Conservation (phyloP, 495 filamentous ascomycete species). For the Aspergillus incahuasiensis region DNA sequence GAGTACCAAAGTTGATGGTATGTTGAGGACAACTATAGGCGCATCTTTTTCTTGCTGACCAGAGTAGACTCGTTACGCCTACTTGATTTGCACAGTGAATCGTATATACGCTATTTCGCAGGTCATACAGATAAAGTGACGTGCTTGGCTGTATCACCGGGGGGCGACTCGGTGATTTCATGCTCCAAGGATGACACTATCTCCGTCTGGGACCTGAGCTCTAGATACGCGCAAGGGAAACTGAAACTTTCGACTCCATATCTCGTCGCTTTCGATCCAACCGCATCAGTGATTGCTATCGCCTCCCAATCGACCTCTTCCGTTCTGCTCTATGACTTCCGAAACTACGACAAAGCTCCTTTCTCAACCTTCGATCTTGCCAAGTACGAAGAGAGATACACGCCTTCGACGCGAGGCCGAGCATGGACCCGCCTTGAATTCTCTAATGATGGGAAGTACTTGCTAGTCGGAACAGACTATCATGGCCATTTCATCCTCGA, state of each 20-base stretch:
- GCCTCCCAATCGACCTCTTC: constrained; percentile 71
- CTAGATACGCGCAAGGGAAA: constrained; percentile 68
- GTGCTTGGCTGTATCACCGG: constrained; percentile 57
- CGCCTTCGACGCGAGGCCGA: constrained; percentile 42
- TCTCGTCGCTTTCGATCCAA: constrained; percentile 82
- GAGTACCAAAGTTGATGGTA: constrained; percentile 82
- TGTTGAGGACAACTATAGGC: constrained; percentile 6
- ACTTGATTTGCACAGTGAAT: constrained; percentile 90
- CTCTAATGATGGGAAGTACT: constrained; percentile 84
- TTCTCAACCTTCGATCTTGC: constrained; percentile 81
- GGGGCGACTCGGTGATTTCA: constrained; percentile 84
- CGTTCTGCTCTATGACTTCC: constrained; percentile 85
- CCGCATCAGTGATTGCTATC: constrained; percentile 84
- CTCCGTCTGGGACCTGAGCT: constrained; percentile 76
- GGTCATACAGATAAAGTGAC: constrained; percentile 84
- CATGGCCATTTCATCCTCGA: constrained; percentile 84
- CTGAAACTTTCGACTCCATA: constrained; percentile 72
- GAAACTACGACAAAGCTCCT: constrained; percentile 86
- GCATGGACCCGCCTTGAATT: constrained; percentile 88
- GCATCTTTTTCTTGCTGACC: constrained; percentile 5
- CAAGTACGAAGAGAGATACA: constrained; percentile 52
- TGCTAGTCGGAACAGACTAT: constrained; percentile 76
- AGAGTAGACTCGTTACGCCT: constrained; percentile 72
- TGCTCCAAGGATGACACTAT: constrained; percentile 85
- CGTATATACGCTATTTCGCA: constrained; percentile 89